Evolutionary conservation across 1,284 basidiomycete species (phyloP).

Genomic region (Vanrija sp.): DNA sequence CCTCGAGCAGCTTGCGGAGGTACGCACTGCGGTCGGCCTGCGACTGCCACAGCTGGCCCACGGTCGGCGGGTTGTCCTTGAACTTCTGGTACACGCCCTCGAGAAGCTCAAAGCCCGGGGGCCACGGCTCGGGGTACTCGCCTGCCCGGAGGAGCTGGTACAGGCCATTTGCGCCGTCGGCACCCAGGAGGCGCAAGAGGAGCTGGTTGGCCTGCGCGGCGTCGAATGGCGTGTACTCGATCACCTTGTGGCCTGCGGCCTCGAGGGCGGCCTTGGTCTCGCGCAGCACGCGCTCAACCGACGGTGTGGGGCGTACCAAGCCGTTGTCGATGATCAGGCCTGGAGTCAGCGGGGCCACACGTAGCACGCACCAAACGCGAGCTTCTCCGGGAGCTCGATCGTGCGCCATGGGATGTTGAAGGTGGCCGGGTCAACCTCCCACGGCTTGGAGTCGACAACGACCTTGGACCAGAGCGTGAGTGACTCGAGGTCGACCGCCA

Average conservation of each 20-base stretch:
- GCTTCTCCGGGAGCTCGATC: slow-evolving; percentile 58
- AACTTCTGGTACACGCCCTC: neutral
- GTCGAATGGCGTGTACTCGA: slow-evolving; percentile 38
- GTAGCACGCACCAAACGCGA: slow-evolving; percentile 32
- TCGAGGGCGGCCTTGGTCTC: slow-evolving; percentile 57
- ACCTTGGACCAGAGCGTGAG: slow-evolving; percentile 60
- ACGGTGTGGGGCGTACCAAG: slow-evolving; percentile 60
- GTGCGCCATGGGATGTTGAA: slow-evolving; percentile 61
- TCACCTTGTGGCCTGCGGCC: slow-evolving; percentile 59
- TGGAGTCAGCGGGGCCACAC: slow-evolving; percentile 34
- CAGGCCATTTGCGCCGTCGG: slow-evolving; percentile 5
- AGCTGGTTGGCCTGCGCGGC: slow-evolving; percentile 1
- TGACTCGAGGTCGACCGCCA: slow-evolving; percentile 56
- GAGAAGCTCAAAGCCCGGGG: slow-evolving; percentile 6
- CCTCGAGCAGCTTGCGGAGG: slow-evolving; percentile 8
- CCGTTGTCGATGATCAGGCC: slow-evolving; percentile 56
- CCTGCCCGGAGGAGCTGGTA: neutral
- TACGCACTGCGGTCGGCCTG: slow-evolving; percentile 10
- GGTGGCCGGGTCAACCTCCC: slow-evolving; percentile 62
- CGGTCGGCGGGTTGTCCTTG: slow-evolving; percentile 9
- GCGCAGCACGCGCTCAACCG: slow-evolving; percentile 62
- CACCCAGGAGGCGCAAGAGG: slow-evolving; percentile 4
- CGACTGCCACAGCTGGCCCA: slow-evolving; percentile 11
- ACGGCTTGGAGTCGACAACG: slow-evolving; percentile 53
- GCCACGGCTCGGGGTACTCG: slow-evolving; percentile 17